A percentile compares a stretch with the other conserved stretches of the same genome.
phyloP scores from a whole-genome alignment of 1,284 basidiomycete species.

The Violaceomyces palustris region DNA sequence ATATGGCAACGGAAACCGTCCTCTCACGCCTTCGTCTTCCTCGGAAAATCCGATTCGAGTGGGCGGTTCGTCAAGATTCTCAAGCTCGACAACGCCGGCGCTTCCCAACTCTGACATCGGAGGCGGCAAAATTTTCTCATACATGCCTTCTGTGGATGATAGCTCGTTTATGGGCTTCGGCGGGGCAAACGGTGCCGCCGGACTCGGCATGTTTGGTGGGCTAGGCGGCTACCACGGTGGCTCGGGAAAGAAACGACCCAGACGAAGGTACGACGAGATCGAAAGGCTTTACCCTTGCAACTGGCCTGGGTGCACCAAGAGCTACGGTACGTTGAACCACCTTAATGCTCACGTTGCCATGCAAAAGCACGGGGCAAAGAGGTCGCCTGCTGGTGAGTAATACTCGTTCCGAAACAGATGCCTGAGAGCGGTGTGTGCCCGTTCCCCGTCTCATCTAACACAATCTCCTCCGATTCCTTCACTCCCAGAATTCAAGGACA shows the following conservation, averaged over 20 bases:
- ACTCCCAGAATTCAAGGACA: slow-evolving; percentile 98
- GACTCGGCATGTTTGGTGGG: slow-evolving; percentile 19
- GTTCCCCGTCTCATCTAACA: not conserved
- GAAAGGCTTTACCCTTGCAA: slow-evolving; percentile 81
- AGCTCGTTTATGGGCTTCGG: slow-evolving; percentile 3
- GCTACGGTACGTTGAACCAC: slow-evolving; percentile 83
- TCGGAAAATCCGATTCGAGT: too few relatives aligned
- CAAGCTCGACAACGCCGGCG: too few relatives aligned
- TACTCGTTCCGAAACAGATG: too few relatives aligned
- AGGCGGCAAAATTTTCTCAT: slow-evolving; percentile 32
- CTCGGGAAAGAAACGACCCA: slow-evolving; percentile 37
- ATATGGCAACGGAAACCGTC: too few relatives aligned
- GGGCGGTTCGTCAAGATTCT: too few relatives aligned
- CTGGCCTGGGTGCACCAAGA: slow-evolving; percentile 75
- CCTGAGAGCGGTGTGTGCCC: too few relatives aligned
- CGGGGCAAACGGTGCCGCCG: slow-evolving; percentile 4
- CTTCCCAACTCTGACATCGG: too few relatives aligned
- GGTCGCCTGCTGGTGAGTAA: slow-evolving; percentile 70
- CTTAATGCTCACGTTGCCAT: slow-evolving; percentile 86
- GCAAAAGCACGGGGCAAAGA: slow-evolving; percentile 81
- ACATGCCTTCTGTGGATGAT: slow-evolving; percentile 27
- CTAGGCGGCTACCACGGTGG: slow-evolving; percentile 8
- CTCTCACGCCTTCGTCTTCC: too few relatives aligned
- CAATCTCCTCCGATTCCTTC: too few relatives aligned
- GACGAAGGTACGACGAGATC: slow-evolving; percentile 57